Evolutionary conservation across 352 stramenopile species (phyloP), one percentile per base, ranked within the genome.

Genomic region (Globisporangium radiosum): DNA sequence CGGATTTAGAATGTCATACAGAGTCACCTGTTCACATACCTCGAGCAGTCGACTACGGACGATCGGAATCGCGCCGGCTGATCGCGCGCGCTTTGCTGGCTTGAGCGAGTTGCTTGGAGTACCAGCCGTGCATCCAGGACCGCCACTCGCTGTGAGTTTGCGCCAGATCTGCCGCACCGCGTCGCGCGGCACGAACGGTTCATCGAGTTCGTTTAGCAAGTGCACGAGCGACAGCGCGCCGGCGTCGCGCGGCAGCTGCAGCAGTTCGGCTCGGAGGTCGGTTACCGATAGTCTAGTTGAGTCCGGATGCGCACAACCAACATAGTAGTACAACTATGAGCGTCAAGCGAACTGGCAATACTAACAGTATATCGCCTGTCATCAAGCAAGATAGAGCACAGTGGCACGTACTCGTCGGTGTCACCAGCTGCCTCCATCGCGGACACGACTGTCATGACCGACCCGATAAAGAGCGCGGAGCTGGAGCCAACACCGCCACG

Each of bases 121-220:
- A 10, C 40, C 10, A 44, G 10, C 40, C 7, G 7, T 44, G 40
- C 40, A 19, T 19, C 17, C 17, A 19, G 17, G 17, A 19, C 17
- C 17, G 17, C 17, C 17, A 33, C 11, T 47, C 66, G 37, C 17
- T 51, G 11, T 56, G 52, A 85, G 64, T 52, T 78, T 78, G 47
- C 62, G 72, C 75, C 77, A 87, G 50, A 87, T 76, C 33, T 69
- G 71, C 15, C 79, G 63, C 43, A 85, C 68, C 5, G 75, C 77
- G 37, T 83, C 63, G 38, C 75, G 75, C 9, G 77, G 77, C 1
- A 79, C 73, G 50, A 68, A 79, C 57, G 82, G 69, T 54, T 87
- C 77, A 36, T 68, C 57, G 17, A 80, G 57, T 17, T 82, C 75
- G 4, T 73, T 63, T n/a, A 87, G 57, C 37, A 87, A 44, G n/a